These are phyloP conservation scores for Xanthoconium stramineum DNA, from an alignment of 768 basidiomycete genomes.

Conservation along the genomic window DNA sequence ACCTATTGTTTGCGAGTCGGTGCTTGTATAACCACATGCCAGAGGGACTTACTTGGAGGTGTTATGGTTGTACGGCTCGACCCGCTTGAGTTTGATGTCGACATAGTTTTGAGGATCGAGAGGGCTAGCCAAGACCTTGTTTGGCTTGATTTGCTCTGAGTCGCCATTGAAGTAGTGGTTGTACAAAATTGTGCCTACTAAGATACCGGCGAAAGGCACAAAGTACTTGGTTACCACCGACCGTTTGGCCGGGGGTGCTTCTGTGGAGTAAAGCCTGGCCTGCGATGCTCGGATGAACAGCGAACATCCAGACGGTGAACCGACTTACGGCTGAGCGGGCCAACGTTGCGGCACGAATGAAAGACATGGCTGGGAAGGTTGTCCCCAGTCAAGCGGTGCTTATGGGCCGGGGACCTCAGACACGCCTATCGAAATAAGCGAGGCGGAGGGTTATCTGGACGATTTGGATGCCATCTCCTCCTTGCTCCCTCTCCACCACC, in stretches of 20 bases:
- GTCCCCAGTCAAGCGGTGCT: neutral
- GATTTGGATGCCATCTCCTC: conserved; percentile 18
- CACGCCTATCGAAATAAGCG: conserved; percentile 10
- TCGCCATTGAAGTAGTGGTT: conserved; percentile 43
- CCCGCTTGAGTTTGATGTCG: conserved; percentile 78
- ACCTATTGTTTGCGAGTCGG: conserved; percentile 40
- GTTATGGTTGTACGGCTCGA: conserved; percentile 93
- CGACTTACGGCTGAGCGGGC: conserved; percentile 46
- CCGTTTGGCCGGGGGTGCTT: conserved; percentile 41
- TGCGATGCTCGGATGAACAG: conserved; percentile 8
- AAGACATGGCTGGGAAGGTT: conserved; percentile 38
- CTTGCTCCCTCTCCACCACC: conserved; percentile 6
- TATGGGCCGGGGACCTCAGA: conserved; percentile 18
- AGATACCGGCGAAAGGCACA: conserved; percentile 34
- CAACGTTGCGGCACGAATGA: conserved; percentile 37
- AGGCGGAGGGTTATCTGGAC: conserved; percentile 15
- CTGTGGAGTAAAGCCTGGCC: conserved; percentile 48
- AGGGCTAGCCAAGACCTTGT: conserved; percentile 52
- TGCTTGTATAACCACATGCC: neutral
- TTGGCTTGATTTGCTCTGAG: conserved; percentile 37
- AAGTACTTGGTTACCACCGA: conserved; percentile 49
- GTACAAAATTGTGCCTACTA: conserved; percentile 44
- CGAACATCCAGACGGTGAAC: neutral
- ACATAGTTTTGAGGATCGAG: conserved; percentile 73
- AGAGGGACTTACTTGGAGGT: conserved; percentile 58